Evolutionary conservation across 257 asterid genomes (phyloP).

Genomic region (Gynochthodes officinalis): DNA sequence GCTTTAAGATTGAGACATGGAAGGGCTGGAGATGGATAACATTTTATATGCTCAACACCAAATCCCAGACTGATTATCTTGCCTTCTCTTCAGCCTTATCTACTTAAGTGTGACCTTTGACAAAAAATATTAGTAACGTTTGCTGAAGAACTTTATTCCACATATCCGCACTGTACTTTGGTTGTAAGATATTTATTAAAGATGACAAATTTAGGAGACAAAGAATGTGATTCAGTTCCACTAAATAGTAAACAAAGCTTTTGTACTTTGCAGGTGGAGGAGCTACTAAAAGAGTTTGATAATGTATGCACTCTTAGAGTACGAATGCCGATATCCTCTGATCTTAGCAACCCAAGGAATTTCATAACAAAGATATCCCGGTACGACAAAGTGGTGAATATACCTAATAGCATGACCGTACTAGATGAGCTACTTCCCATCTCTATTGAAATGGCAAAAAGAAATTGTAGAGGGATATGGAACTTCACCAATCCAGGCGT

Average conservation of each 20-base stretch:
- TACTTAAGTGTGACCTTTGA: neutral
- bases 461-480: constrained; percentile 86
- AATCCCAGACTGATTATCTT: constrained; percentile 14
- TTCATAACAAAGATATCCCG: constrained; percentile 41
- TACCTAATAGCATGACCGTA: constrained; percentile 93
- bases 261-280: constrained; percentile 40
- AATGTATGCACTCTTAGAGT: constrained; percentile 39
- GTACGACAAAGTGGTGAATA: constrained; percentile 34
- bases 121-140: neutral
- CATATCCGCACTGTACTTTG: neutral
- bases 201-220: neutral
- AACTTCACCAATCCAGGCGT: constrained; percentile 94
- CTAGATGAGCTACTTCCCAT: constrained; percentile 94
- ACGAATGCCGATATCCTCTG: constrained; percentile 38
- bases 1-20: constrained; percentile 15
- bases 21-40: neutral
- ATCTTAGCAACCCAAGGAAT: constrained; percentile 31
- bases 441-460: constrained; percentile 90
- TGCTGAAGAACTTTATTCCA: neutral
- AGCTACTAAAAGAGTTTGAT: constrained; percentile 31
- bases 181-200: neutral
- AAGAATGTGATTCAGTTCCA: too few species aligned
- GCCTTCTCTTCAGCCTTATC: neutral
- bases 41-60: constrained; percentile 1
- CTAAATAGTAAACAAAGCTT: too few species aligned